Percentiles rank a stretch among this genome's conserved stretches.
phyloP scores from a whole-genome alignment of 192 early-diverging fungal species.

The Coemansia sp. region DNA sequence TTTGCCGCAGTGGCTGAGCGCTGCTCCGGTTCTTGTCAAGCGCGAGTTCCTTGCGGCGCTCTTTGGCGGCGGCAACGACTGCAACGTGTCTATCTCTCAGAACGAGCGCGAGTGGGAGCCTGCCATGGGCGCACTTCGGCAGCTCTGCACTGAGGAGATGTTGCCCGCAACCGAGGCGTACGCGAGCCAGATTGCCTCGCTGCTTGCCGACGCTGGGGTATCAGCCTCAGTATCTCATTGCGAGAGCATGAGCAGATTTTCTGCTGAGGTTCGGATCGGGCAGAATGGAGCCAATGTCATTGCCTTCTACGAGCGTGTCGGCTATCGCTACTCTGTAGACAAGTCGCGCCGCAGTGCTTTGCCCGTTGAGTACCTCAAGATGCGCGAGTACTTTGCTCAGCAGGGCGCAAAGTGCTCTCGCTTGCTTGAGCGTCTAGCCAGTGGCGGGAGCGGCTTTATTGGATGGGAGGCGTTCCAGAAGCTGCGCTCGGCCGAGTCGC shows the following conservation, averaged over 20 bases:
- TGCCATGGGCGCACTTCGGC: conserved; percentile 12
- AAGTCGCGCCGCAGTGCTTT: conserved; percentile 18
- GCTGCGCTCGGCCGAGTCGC: conserved; percentile 17
- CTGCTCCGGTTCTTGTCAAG: conserved; percentile 17
- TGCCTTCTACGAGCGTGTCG: conserved; percentile 29
- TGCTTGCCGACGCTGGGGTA: conserved; percentile 21
- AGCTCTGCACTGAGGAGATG: background rate
- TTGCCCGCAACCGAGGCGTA: conserved; percentile 12
- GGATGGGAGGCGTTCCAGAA: conserved; percentile 21
- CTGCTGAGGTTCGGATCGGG: background rate
- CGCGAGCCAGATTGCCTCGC: conserved; percentile 8
- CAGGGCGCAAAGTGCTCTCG: background rate
- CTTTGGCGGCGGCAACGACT: background rate
- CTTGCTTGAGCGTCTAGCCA: background rate
- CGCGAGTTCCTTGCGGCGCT: conserved; percentile 32
- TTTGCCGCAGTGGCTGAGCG: conserved; percentile 23
- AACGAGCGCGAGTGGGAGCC: conserved; percentile 4
- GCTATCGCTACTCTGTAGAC: conserved; percentile 16
- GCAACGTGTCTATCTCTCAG: conserved; percentile 8
- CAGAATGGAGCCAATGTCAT: background rate
- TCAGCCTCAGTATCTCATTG: background rate
- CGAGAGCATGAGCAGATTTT: background rate
- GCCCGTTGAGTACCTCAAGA: conserved; percentile 24
- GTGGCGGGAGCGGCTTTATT: background rate
- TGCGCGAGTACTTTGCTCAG: conserved; percentile 7